Evolutionary conservation across 805 yeast species (phyloP).

Genomic region (Geotrichum ghanense): DNA sequence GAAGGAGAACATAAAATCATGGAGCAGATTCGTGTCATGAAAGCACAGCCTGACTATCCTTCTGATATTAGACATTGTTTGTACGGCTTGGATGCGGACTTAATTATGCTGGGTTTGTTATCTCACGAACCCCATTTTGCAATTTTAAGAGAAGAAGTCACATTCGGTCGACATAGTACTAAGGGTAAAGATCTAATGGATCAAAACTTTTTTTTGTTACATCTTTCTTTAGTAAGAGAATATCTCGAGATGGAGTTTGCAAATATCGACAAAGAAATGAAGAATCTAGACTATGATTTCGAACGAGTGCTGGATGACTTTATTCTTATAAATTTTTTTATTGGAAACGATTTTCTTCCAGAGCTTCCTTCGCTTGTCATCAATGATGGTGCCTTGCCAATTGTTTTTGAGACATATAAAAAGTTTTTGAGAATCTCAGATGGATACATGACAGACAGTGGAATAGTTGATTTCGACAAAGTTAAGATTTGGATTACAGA

Average conservation of each 20-base stretch:
- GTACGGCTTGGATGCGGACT: slow-evolving; percentile 92
- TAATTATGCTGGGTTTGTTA: slow-evolving; percentile 84
- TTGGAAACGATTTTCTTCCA: slow-evolving; percentile 97
- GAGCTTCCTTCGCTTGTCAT: slow-evolving; percentile 88
- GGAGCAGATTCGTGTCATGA: slow-evolving; percentile 75
- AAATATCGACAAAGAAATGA: slow-evolving; percentile 45
- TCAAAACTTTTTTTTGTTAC: slow-evolving; percentile 74
- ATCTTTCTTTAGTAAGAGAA: slow-evolving; percentile 80
- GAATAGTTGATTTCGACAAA: slow-evolving; percentile 65
- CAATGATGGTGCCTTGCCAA: slow-evolving; percentile 95
- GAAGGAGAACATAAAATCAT: slow-evolving; percentile 98
- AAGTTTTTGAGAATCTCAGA: slow-evolving; percentile 59
- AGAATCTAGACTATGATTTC: slow-evolving; percentile 62
- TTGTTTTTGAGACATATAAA: slow-evolving; percentile 78
- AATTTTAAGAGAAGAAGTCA: slow-evolving; percentile 87
- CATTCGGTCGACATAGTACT: slow-evolving; percentile 48
- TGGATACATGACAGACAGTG: slow-evolving; percentile 77
- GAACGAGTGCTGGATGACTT: slow-evolving; percentile 89
- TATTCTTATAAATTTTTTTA: slow-evolving; percentile 81
- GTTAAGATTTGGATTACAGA: slow-evolving; percentile 65
- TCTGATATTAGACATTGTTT: slow-evolving; percentile 85
- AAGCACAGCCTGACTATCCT: slow-evolving; percentile 61
- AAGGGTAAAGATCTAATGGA: slow-evolving; percentile 43
- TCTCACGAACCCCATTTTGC: slow-evolving; percentile 96
- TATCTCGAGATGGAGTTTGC: slow-evolving; percentile 78